These are phyloP conservation scores for Zanthoxylum bungeanum DNA, from an alignment of 345 rosid species.

Conservation along the genomic window DNA sequence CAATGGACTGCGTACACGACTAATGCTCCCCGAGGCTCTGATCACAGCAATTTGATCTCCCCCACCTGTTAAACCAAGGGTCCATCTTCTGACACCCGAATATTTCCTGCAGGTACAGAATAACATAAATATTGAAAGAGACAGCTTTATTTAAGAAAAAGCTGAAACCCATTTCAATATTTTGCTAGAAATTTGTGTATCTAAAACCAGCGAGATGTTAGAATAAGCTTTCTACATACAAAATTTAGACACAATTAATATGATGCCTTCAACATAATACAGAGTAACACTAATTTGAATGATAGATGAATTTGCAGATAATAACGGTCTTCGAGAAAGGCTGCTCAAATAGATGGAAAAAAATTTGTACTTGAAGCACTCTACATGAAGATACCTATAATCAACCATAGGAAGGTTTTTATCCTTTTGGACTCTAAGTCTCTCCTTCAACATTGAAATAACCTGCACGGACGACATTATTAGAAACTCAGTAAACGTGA, in stretches of 20 bases:
- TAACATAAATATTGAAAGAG: constrained; percentile 1
- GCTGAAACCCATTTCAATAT: not conserved
- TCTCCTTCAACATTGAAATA: constrained; percentile 76
- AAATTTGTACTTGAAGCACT: not conserved
- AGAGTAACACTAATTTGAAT: not conserved
- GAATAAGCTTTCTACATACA: not conserved
- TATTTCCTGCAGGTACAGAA: constrained; percentile 58
- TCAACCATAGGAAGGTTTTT: constrained; percentile 70
- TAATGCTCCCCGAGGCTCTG: constrained; percentile 90
- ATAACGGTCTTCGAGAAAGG: not conserved
- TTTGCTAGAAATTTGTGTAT: not conserved
- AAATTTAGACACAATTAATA: not conserved
- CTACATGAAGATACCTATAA: constrained; percentile 45
- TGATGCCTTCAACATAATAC: not conserved
- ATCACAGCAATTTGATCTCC: constrained; percentile 77
- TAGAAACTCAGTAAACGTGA: not conserved
- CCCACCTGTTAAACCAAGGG: constrained; percentile 87
- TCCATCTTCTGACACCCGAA: constrained; percentile 77
- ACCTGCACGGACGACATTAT: constrained; percentile 51
- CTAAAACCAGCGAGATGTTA: not conserved
- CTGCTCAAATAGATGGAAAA: not conserved
- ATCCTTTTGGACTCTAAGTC: constrained; percentile 67
- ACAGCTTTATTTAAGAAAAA: not conserved
- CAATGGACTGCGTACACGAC: constrained; percentile 71
- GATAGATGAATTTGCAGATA: not conserved